Percentiles rank a stretch among this genome's conserved stretches.
phyloP scores from a whole-genome alignment of 2,329 filamentous ascomycete species.

The Penicillium sp. region DNA sequence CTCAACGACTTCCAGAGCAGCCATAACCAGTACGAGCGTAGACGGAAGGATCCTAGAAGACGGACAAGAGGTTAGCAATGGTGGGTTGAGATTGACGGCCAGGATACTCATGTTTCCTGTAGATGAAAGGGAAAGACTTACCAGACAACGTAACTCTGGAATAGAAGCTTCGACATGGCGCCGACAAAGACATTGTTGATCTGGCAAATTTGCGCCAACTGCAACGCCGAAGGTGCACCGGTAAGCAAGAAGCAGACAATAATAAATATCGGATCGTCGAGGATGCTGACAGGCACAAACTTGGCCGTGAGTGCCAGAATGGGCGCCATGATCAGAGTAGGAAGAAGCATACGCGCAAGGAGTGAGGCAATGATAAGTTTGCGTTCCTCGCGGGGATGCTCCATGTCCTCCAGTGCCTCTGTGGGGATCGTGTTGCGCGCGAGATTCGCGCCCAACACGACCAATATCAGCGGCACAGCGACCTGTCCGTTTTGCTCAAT shows the following conservation, averaged over 20 bases:
- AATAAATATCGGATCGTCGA: slow-evolving; percentile 96
- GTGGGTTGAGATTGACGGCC: background rate
- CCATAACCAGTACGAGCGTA: slow-evolving; percentile 83
- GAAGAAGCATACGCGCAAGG: slow-evolving; percentile 85
- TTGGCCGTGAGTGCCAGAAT: slow-evolving; percentile 83
- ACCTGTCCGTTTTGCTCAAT: slow-evolving; percentile 82
- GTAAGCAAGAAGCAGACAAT: slow-evolving; percentile 96
- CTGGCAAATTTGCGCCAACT: slow-evolving; percentile 97
- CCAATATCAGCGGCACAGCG: slow-evolving; percentile 89
- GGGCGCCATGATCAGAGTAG: slow-evolving; percentile 87
- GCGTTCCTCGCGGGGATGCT: slow-evolving; percentile 64
- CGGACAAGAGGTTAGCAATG: slow-evolving; percentile 19
- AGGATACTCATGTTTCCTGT: background rate
- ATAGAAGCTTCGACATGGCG: slow-evolving; percentile 86
- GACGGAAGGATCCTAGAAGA: slow-evolving; percentile 77
- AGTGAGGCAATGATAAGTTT: slow-evolving; percentile 83
- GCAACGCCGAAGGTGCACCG: slow-evolving; percentile 86
- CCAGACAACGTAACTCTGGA: slow-evolving; percentile 97
- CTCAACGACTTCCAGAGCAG: slow-evolving; percentile 85
- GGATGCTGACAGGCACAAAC: slow-evolving; percentile 84
- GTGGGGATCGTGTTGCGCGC: slow-evolving; percentile 82
- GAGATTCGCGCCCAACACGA: slow-evolving; percentile 91
- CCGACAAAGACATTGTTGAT: slow-evolving; percentile 95
- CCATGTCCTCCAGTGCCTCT: slow-evolving; percentile 61
- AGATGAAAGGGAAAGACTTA: slow-evolving; percentile 44